phyloP scores from a whole-genome alignment of 768 basidiomycete species.

The Mycena maculata region DNA sequence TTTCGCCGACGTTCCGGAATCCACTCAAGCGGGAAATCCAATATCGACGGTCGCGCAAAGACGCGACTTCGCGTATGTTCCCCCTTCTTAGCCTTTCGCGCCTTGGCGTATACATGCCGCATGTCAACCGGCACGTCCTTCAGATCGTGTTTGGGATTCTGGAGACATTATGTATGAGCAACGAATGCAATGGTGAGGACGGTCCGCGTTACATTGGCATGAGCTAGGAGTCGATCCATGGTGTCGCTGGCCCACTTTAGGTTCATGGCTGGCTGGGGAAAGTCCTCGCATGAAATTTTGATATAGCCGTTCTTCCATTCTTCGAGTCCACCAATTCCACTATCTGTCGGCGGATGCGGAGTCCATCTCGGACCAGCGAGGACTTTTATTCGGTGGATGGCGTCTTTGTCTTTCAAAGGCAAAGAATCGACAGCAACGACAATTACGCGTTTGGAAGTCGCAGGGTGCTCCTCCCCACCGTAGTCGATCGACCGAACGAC shows the following conservation, averaged over 20 bases:
- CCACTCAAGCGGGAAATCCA: constrained; percentile 91
- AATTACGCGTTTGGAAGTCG: constrained; percentile 74
- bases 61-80: constrained; percentile 70
- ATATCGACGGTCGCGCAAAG: constrained; percentile 69
- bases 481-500: constrained; percentile 82
- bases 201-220: constrained; percentile 80
- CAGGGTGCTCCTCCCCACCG: constrained; percentile 81
- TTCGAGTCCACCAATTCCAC: constrained; percentile 65
- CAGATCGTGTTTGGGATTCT: constrained; percentile 61
- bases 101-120: constrained; percentile 81
- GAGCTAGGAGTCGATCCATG: constrained; percentile 79
- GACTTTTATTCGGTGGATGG: constrained; percentile 87
- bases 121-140: constrained; percentile 82
- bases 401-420: constrained; percentile 70
- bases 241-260: constrained; percentile 94
- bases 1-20: constrained; percentile 55
- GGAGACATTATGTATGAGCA: constrained; percentile 32
- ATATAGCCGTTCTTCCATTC: constrained; percentile 80
- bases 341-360: constrained; percentile 74
- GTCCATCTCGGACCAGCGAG: constrained; percentile 92
- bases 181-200: constrained; percentile 15
- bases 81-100: constrained; percentile 77
- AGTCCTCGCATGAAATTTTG: constrained; percentile 92
- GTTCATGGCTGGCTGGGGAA: constrained; percentile 86
- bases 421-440: constrained; percentile 81